These are phyloP conservation scores for Plectosphaerella sp. DNA, from an alignment of 2,329 filamentous ascomycete species.

Conservation along the genomic window DNA sequence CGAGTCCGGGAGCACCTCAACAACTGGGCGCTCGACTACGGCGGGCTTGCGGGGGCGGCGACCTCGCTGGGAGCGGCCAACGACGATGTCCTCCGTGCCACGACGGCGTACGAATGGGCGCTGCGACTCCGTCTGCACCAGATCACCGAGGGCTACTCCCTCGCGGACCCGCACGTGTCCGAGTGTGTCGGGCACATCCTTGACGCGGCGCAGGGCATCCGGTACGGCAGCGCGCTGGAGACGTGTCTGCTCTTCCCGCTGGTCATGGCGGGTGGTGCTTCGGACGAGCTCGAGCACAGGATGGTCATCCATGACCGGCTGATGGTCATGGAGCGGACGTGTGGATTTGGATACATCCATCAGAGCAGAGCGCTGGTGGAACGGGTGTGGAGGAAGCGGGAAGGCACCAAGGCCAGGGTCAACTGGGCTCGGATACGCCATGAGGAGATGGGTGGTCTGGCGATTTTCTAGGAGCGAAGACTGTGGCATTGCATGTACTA, in stretches of 20 bases:
- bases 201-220: slow-evolving; percentile 29
- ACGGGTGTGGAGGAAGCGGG: slow-evolving; percentile 29
- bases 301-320: slow-evolving; percentile 32
- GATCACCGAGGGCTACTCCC: slow-evolving; percentile 35
- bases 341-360: slow-evolving; percentile 37
- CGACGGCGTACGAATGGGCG: slow-evolving; percentile 33
- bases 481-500: too few relatives aligned
- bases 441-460: slow-evolving; percentile 29
- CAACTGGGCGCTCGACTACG: slow-evolving; percentile 28
- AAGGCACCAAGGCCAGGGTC: slow-evolving; percentile 20
- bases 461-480: slow-evolving; percentile 18
- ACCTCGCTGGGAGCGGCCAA: slow-evolving; percentile 13
- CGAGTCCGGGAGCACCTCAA: slow-evolving; percentile 29
- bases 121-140: slow-evolving; percentile 36
- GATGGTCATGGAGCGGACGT: slow-evolving; percentile 37
- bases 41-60: slow-evolving; percentile 18
- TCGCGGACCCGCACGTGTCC: slow-evolving; percentile 26
- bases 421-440: slow-evolving; percentile 29
- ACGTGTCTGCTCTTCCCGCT: slow-evolving; percentile 34
- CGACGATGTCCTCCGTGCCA: slow-evolving; percentile 27
- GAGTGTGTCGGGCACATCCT: slow-evolving; percentile 27
- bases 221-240: slow-evolving; percentile 35
- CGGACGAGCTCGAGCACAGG: slow-evolving; percentile 28
- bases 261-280: slow-evolving; percentile 34
- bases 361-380: slow-evolving; percentile 33